phyloP scores from a whole-genome alignment of 2,329 filamentous ascomycete species.

The Alternaria tenuissima region DNA sequence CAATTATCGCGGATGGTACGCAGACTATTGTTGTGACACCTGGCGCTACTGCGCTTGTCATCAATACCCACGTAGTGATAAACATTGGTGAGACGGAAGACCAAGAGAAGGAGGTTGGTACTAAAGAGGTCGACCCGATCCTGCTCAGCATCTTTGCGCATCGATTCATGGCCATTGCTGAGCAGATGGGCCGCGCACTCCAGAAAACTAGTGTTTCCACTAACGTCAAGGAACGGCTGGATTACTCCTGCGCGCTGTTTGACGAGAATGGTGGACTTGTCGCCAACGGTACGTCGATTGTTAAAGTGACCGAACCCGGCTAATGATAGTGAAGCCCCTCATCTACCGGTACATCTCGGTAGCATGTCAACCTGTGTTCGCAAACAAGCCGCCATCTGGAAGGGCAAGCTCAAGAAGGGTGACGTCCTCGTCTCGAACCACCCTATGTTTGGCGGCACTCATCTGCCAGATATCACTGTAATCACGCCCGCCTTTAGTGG shows the following conservation, averaged over 20 bases:
- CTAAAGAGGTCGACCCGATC: conserved; percentile 74
- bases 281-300: conserved; percentile 64
- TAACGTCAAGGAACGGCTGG: conserved; percentile 82
- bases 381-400: conserved; percentile 82
- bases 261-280: conserved; percentile 78
- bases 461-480: conserved; percentile 83
- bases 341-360: conserved; percentile 81
- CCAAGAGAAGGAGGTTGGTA: conserved; percentile 58
- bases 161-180: conserved; percentile 85
- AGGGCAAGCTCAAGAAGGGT: conserved; percentile 77
- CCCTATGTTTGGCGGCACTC: conserved; percentile 83
- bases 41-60: conserved; percentile 75
- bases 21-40: conserved; percentile 94
- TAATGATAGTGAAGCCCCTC: conserved; percentile 63
- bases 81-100: conserved; percentile 71
- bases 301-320: neutral
- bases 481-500: conserved; percentile 81
- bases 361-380: conserved; percentile 86
- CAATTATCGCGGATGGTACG: conserved; percentile 84
- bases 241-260: conserved; percentile 85
- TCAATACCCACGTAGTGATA: conserved; percentile 88
- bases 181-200: conserved; percentile 81
- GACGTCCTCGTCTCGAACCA: conserved; percentile 87
- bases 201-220: conserved; percentile 83
- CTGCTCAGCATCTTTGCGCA: conserved; percentile 81